These are phyloP conservation scores for Salix viminalis DNA, from an alignment of 345 rosid species.

Conservation along the genomic window DNA sequence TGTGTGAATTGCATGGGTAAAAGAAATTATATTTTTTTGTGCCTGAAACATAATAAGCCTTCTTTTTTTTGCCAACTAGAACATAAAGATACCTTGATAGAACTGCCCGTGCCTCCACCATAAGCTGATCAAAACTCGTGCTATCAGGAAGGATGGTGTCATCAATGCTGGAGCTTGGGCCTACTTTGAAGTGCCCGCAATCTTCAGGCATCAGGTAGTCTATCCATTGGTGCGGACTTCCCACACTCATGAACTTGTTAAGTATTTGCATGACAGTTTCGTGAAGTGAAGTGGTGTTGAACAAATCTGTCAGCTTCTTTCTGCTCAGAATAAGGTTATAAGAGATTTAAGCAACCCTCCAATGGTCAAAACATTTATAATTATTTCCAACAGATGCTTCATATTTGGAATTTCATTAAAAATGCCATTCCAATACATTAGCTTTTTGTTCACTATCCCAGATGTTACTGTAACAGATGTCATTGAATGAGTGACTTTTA, in stretches of 20 bases:
- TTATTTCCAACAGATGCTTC: not conserved
- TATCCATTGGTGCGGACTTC: constrained; percentile 75
- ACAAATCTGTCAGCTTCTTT: constrained; percentile 66
- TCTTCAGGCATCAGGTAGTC: constrained; percentile 72
- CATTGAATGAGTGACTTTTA: not conserved
- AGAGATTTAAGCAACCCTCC: not conserved
- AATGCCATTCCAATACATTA: not conserved
- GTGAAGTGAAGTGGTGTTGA: constrained; percentile 42
- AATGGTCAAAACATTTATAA: not conserved
- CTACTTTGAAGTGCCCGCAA: constrained; percentile 27
- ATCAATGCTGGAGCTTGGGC: constrained; percentile 29
- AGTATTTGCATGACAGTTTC: constrained; percentile 66
- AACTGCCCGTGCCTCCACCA: constrained; percentile 72
- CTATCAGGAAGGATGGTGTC: constrained; percentile 26
- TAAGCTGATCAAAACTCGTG: constrained; percentile 67
- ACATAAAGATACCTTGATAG: constrained; percentile 53
- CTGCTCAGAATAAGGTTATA: constrained; percentile 39
- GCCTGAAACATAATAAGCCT: not conserved
- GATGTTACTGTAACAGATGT: not conserved
- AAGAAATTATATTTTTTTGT: not conserved
- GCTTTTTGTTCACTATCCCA: not conserved
- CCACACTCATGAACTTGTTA: constrained; percentile 67
- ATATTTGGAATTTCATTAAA: not conserved
- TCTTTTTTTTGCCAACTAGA: not conserved
- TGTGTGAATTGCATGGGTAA: not conserved